A percentile compares a stretch with the other conserved stretches of the same genome.
Conservation (phyloP, 345 rosid genomes). For the Microthlaspi erraticum region DNA sequence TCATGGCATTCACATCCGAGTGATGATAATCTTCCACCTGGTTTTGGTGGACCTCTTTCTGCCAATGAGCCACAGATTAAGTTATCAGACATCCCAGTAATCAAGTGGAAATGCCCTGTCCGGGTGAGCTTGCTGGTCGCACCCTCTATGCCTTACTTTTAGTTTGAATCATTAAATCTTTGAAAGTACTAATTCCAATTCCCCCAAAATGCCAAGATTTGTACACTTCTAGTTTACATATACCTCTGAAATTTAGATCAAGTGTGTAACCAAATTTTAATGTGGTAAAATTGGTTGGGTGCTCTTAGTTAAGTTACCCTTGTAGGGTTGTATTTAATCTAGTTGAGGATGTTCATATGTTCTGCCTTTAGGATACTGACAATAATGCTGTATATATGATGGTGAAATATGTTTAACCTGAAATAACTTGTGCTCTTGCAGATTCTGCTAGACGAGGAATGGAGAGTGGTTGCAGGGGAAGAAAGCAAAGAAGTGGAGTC, state of each 20-base stretch:
- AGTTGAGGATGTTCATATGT: constrained; percentile 26
- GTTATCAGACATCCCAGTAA: constrained; percentile 69
- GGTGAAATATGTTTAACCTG: constrained; percentile 29
- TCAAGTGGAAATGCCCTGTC: constrained; percentile 75
- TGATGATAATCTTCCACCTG: constrained; percentile 87
- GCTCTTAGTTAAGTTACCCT: not conserved
- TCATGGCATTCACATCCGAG: constrained; percentile 57
- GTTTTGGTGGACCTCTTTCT: constrained; percentile 75
- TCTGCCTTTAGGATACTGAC: not conserved
- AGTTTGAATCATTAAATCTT: constrained; percentile 24
- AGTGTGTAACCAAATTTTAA: not conserved
- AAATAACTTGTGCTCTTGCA: constrained; percentile 47
- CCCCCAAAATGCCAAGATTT: constrained; percentile 6
- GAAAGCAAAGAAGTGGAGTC: constrained; percentile 79
- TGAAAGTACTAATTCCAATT: constrained; percentile 5
- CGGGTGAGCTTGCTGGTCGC: constrained; percentile 51
- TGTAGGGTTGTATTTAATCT: constrained; percentile 2
- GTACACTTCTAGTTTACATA: not conserved
- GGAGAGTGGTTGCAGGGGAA: constrained; percentile 94
- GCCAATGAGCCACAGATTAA: constrained; percentile 55
- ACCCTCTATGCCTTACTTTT: not conserved
- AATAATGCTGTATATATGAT: constrained; percentile 8
- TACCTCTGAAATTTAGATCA: not conserved
- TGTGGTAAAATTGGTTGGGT: not conserved
- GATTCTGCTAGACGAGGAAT: constrained; percentile 57